Evolutionary conservation across 352 stramenopile species (phyloP).

Genomic region (Pythium periplocum): DNA sequence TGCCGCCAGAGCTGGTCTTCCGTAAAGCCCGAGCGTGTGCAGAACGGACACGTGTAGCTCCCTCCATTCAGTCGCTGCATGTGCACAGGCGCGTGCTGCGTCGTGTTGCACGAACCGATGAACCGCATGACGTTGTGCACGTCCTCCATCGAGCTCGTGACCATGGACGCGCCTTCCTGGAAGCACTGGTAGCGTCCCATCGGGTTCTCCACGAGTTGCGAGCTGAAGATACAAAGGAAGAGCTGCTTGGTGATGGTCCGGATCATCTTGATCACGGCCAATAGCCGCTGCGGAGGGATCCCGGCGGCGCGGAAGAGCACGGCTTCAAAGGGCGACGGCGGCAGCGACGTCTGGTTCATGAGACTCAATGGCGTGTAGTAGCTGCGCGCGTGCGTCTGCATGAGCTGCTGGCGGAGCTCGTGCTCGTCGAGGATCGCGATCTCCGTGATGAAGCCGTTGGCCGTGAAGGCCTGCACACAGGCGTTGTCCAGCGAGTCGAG

Average conservation of each 20-base stretch:
- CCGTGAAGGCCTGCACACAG: slow-evolving; percentile 62
- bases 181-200: slow-evolving; percentile 75
- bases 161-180: slow-evolving; percentile 74
- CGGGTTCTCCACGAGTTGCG: slow-evolving; percentile 64
- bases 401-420: slow-evolving; percentile 51
- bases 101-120: slow-evolving; percentile 34
- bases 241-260: slow-evolving; percentile 76
- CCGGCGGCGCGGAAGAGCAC: slow-evolving; percentile 63
- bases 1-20: slow-evolving; percentile 85
- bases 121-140: slow-evolving; percentile 62
- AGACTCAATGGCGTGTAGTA: slow-evolving; percentile 11
- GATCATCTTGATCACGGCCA: slow-evolving; percentile 49
- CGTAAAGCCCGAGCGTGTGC: slow-evolving; percentile 56
- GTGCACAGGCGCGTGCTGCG: not conserved
- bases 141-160: slow-evolving; percentile 64
- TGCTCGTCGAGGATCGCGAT: slow-evolving; percentile 52
- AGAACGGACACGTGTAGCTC: slow-evolving; percentile 68
- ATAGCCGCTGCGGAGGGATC: slow-evolving; percentile 41
- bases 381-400: slow-evolving; percentile 41
- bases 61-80: slow-evolving; percentile 9
- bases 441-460: slow-evolving; percentile 71
- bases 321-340: slow-evolving; percentile 44
- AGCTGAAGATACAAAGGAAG: slow-evolving; percentile 82
- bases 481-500: slow-evolving; percentile 72
- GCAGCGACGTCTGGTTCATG: slow-evolving; percentile 14